Conservation (phyloP, 1,139 yeast genomes). For the Hyphopichia wangnamkhiaoensis region DNA sequence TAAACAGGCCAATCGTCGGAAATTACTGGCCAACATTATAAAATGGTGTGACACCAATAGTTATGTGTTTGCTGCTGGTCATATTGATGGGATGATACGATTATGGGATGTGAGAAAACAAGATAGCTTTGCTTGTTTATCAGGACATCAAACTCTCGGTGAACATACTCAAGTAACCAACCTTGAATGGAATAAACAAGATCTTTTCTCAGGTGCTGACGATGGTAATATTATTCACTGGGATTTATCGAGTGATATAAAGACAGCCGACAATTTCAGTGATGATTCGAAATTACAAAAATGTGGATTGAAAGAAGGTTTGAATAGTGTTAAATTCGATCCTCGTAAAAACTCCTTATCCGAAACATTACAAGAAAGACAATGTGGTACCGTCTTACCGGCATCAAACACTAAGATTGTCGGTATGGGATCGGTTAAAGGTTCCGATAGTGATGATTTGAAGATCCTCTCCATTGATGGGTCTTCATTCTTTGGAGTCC, state of each 20-base stretch:
- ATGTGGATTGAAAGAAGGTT: slow-evolving; percentile 51
- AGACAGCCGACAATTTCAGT: slow-evolving; percentile 6
- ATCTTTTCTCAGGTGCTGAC: slow-evolving; percentile 63
- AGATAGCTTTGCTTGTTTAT: slow-evolving; percentile 52
- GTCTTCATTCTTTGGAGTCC: slow-evolving; percentile 56
- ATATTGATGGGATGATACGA: slow-evolving; percentile 57
- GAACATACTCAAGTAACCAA: slow-evolving; percentile 40
- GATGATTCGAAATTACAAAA: slow-evolving; percentile 16
- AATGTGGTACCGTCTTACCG: slow-evolving; percentile 63
- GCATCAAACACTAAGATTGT: slow-evolving; percentile 56
- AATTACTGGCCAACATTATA: slow-evolving; percentile 39
- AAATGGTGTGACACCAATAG: slow-evolving; percentile 67
- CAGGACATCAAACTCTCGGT: slow-evolving; percentile 52
- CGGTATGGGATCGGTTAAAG: slow-evolving; percentile 39
- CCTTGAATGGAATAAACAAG: slow-evolving; percentile 63
- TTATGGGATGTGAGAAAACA: slow-evolving; percentile 77
- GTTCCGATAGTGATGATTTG: slow-evolving; percentile 27
- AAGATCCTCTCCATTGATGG: slow-evolving; percentile 55
- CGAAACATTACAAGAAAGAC: slow-evolving; percentile 40
- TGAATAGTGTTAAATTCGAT: slow-evolving; percentile 42
- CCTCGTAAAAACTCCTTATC: slow-evolving; percentile 32
- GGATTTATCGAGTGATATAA: slow-evolving; percentile 51
- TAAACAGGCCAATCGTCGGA: slow-evolving; percentile 15
- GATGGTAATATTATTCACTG: slow-evolving; percentile 78
- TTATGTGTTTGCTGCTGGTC: slow-evolving; percentile 67